Percentiles rank a stretch among this genome's conserved stretches.
Evolutionary conservation across 257 asterid species (phyloP).

Genomic region (Nicotiana obtusifolia): DNA sequence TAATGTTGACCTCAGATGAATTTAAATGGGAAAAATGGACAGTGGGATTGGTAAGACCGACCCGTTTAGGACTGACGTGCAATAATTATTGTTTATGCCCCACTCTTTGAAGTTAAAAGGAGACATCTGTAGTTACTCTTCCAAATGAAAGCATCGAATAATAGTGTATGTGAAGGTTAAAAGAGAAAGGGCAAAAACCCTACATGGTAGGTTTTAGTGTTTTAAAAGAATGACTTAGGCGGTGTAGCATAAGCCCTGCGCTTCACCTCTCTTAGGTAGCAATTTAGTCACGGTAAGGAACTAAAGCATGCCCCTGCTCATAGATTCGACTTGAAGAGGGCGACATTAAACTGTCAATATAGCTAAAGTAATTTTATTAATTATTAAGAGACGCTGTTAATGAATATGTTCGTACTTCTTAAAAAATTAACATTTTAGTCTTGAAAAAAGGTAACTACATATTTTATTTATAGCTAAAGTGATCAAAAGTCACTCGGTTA

Average conservation of each 20-base stretch:
- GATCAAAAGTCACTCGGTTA: no score
- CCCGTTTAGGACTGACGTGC: not conserved
- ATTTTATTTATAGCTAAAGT: no score
- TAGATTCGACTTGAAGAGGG: not conserved
- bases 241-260: not conserved
- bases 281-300: not conserved
- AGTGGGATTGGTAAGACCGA: not conserved
- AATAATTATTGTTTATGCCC: not conserved
- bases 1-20: no score
- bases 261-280: not conserved
- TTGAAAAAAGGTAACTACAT: not conserved
- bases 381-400: not conserved
- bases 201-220: not conserved
- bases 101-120: conserved; percentile 1
- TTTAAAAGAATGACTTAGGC: not conserved
- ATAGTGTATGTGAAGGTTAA: not conserved
- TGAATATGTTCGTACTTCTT: not conserved
- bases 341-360: not conserved
- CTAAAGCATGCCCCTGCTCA: not conserved
- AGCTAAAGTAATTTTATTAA: not conserved
- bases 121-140: not conserved
- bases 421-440: not conserved
- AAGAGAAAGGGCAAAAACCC: not conserved
- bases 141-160: not conserved
- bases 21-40: no score